phyloP scores from a whole-genome alignment of 768 basidiomycete species.

The Lactarius evosmus region DNA sequence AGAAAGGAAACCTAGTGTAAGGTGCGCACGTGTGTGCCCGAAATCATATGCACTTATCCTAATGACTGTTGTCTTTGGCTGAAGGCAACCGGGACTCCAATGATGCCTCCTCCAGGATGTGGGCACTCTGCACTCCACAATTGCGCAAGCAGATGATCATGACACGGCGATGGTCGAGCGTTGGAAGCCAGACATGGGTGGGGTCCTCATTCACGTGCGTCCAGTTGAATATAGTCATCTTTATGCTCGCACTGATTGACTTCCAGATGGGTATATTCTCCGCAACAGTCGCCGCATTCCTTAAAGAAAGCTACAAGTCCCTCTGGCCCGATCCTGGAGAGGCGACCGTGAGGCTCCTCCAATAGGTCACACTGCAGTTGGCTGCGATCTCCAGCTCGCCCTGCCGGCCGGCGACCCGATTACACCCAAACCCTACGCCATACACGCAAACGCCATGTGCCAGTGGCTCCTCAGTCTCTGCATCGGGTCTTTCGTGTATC shows the following conservation, averaged over 20 bases:
- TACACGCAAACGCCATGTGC: constrained; percentile 25
- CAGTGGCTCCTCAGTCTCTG: constrained; percentile 27
- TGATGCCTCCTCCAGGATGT: constrained; percentile 22
- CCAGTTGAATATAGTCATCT: background rate
- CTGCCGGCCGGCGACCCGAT: background rate
- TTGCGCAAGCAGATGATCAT: constrained; percentile 1
- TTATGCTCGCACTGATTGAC: background rate
- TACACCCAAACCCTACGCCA: background rate
- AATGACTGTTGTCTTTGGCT: background rate
- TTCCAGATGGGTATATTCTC: constrained; percentile 25
- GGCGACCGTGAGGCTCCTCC: background rate
- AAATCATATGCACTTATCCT: background rate
- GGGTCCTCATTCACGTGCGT: constrained; percentile 26
- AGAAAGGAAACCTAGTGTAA: constrained; percentile 1
- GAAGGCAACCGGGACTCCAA: background rate
- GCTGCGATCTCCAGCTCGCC: constrained; percentile 9
- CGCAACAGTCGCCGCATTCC: constrained; percentile 24
- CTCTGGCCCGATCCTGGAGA: constrained; percentile 22
- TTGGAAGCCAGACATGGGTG: constrained; percentile 23
- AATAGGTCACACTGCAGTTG: constrained; percentile 14
- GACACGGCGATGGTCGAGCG: constrained; percentile 13
- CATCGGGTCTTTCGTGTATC: constrained; percentile 10
- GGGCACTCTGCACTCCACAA: constrained; percentile 19
- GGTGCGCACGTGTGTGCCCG: background rate
- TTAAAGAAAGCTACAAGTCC: constrained; percentile 25